Base-by-base conservation (phyloP, 805 yeast species). In the Zygosaccharomyces rouxii region DNA sequence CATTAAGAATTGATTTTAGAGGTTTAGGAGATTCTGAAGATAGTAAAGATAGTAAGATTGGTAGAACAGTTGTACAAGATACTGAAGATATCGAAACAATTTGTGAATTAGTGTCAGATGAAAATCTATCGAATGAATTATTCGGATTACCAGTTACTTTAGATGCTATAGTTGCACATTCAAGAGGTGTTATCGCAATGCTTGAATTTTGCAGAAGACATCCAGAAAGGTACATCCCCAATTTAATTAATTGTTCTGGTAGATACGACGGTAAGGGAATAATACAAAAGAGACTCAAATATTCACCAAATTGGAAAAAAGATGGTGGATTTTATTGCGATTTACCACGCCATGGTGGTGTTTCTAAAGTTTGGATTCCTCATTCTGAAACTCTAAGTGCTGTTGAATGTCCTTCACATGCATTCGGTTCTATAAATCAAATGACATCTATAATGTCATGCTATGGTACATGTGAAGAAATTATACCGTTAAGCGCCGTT, bases 1-100 rank as follows among this genome's bases (percentile, higher is more conserved):
- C 84, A 3, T 73, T 88, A 43, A 71, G 97, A 54, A 81, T 89
- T 55, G 97, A 90, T 66, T 89, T 90, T 59, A 74, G 97, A 47
- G 86, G 84, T 5, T 84, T 94, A 64, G 98, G 97, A 1, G 80
- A 77, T 49, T 86, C 95, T 3, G 83, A 78, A 21, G 81, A 53
- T 3, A 62, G 62, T 49, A 49, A 46, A 10, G 63, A 60, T 31
- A 50, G 50, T 0, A 44, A 31, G 1, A 42, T 44, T 1, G 92
- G 90, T 0, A 72, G 97, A 45, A 68, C 76, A 0, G 61, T 89
- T 3, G 66, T 61, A 0, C 83, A 79, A 50, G 97, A 90, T 64
- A 53, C 81, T 3, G 81, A 78, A 39, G 97, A 90, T 64, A 70
- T 88, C 37, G 80, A 76, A 21, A 58, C 71, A 0, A 74, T 78